Conservation (phyloP, 805 yeast genomes). For the Dipodascus albidus region DNA sequence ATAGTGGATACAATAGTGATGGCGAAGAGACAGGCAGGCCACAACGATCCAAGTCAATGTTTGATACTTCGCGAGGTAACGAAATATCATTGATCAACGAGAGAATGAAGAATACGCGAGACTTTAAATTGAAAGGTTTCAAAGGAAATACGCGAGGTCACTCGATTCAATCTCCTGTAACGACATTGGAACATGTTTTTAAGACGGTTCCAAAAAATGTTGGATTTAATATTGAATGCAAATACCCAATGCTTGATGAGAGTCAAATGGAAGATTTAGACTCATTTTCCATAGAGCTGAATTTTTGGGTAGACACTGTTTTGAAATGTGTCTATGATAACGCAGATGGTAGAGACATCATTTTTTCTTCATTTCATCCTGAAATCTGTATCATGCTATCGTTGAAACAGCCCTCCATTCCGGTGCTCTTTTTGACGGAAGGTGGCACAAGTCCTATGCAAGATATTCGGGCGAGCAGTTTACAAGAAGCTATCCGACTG, state of each 20-base stretch:
- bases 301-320: slow-evolving; percentile 81
- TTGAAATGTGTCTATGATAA: slow-evolving; percentile 68
- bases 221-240: slow-evolving; percentile 90
- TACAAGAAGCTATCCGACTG: slow-evolving; percentile 85
- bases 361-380: slow-evolving; percentile 90
- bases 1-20: not conserved
- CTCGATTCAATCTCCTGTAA: slow-evolving; percentile 84
- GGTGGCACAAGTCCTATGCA: slow-evolving; percentile 81
- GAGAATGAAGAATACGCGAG: slow-evolving; percentile 77
- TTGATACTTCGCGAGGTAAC: slow-evolving; percentile 24
- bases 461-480: slow-evolving; percentile 74
- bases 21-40: not conserved
- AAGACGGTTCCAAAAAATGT: slow-evolving; percentile 68
- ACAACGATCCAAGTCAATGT: slow-evolving; percentile 28
- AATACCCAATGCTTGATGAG: slow-evolving; percentile 92
- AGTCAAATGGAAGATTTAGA: slow-evolving; percentile 85
- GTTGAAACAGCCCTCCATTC: slow-evolving; percentile 86
- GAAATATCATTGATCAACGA: slow-evolving; percentile 31
- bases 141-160: slow-evolving; percentile 90
- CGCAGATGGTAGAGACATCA: slow-evolving; percentile 69
- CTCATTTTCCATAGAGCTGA: slow-evolving; percentile 68
- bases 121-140: slow-evolving; percentile 74
- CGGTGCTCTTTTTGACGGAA: slow-evolving; percentile 82
- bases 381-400: slow-evolving; percentile 80
- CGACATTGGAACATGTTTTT: slow-evolving; percentile 77